Evolutionary conservation across 306 rosid genomes (phyloP).

Genomic region (Cucurbita pepo): DNA sequence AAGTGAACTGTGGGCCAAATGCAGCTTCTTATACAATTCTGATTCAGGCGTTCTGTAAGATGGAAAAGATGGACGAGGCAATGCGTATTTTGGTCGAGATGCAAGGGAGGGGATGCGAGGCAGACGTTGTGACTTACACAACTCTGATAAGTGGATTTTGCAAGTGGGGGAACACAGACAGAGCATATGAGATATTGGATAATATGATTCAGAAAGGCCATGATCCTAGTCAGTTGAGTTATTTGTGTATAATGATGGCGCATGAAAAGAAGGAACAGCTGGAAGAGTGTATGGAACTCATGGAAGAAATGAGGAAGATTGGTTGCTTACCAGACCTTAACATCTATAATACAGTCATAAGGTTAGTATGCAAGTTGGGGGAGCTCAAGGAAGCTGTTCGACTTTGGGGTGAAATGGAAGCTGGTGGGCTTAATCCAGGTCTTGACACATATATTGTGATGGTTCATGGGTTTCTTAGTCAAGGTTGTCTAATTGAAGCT

Average conservation of each 20-base stretch:
- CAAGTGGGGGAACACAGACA: conserved; percentile 62
- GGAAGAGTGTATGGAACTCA: conserved; percentile 62
- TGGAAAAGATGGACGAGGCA: conserved; percentile 70
- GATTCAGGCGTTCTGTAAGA: conserved; percentile 59
- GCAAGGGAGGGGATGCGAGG: conserved; percentile 60
- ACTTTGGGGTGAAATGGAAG: conserved; percentile 71
- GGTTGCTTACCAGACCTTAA: conserved; percentile 52
- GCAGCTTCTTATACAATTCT: conserved; percentile 47
- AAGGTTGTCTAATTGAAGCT: conserved; percentile 57
- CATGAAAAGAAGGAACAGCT: conserved; percentile 83
- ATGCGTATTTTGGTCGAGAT: conserved; percentile 47
- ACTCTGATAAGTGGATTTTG: conserved; percentile 68
- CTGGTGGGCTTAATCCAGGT: conserved; percentile 37
- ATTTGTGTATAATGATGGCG: conserved; percentile 46
- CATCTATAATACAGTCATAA: conserved; percentile 49
- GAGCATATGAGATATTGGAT: conserved; percentile 59
- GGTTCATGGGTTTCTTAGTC: conserved; percentile 69
- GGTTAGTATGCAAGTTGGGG: conserved; percentile 74
- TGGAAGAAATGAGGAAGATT: conserved; percentile 59
- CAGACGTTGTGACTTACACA: conserved; percentile 54
- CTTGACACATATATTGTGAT: conserved; percentile 56
- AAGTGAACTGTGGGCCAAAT: conserved; percentile 48
- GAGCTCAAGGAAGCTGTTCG: conserved; percentile 51
- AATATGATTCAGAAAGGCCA: conserved; percentile 55
- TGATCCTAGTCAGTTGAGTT: conserved; percentile 47